Evolutionary conservation across 2,329 filamentous ascomycete genomes (phyloP).

Genomic region (Penicillium sp.): DNA sequence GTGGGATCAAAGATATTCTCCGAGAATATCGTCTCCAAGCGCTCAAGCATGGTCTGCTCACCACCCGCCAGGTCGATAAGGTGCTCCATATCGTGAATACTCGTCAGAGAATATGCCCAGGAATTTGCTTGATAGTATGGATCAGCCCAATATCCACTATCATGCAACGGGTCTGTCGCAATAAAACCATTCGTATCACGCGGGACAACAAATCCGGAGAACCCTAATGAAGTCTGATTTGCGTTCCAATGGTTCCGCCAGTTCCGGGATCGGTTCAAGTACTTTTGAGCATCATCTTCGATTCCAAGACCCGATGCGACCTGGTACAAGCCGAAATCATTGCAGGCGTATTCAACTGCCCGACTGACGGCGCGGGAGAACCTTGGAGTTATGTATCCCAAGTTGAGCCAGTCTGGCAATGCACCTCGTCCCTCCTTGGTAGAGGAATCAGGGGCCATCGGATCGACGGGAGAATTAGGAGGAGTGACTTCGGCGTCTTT

Average conservation of each 20-base stretch:
- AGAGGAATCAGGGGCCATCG: constrained; percentile 59
- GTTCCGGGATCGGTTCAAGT: constrained; percentile 67
- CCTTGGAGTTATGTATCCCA: constrained; percentile 68
- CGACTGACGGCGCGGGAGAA: constrained; percentile 67
- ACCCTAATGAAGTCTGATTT: constrained; percentile 61
- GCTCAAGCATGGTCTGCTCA: constrained; percentile 32
- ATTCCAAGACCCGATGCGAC: constrained; percentile 65
- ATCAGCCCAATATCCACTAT: constrained; percentile 69
- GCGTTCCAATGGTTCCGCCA: constrained; percentile 76
- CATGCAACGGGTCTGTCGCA: constrained; percentile 55
- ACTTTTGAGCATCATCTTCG: constrained; percentile 58
- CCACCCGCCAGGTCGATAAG: constrained; percentile 64
- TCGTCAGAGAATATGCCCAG: constrained; percentile 71
- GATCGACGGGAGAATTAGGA: constrained; percentile 62
- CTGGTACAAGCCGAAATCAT: constrained; percentile 71
- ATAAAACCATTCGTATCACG: constrained; percentile 57
- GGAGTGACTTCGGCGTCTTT: constrained; percentile 70
- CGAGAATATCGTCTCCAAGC: constrained; percentile 65
- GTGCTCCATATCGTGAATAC: constrained; percentile 67
- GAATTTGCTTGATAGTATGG: constrained; percentile 65
- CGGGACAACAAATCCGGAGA: constrained; percentile 70
- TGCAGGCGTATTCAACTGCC: constrained; percentile 70
- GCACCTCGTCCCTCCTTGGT: constrained; percentile 72
- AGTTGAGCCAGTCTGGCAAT: constrained; percentile 68
- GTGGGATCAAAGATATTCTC: constrained; percentile 68